Evolutionary conservation across 2,329 filamentous ascomycete genomes (phyloP).

Genomic region (Aspergillus fumigatiaffinis): DNA sequence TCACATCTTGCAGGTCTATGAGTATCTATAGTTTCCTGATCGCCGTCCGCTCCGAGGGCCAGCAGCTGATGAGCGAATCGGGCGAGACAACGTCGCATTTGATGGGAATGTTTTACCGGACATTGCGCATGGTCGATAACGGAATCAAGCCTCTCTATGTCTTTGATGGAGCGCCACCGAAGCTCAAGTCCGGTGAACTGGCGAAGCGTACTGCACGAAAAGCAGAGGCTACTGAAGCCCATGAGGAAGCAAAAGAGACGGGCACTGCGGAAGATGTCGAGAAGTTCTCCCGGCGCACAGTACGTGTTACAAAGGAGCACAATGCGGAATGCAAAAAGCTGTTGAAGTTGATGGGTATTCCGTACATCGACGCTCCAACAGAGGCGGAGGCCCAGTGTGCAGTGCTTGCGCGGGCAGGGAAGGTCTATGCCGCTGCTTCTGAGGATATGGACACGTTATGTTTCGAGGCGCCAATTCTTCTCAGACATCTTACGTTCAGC

Average conservation of each 20-base stretch:
- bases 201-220: constrained; percentile 96
- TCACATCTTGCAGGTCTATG: constrained; percentile 67
- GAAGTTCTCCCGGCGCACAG: constrained; percentile 91
- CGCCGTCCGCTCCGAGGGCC: constrained; percentile 91
- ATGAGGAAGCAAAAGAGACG: constrained; percentile 95
- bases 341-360: constrained; percentile 92
- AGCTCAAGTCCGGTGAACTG: constrained; percentile 94
- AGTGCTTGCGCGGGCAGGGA: constrained; percentile 79
- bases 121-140: constrained; percentile 95
- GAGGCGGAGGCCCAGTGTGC: constrained; percentile 98
- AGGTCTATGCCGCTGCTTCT: constrained; percentile 93
- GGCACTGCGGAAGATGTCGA: constrained; percentile 97
- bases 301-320: constrained; percentile 92
- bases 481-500: constrained; percentile 92
- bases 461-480: constrained; percentile 84
- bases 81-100: constrained; percentile 97
- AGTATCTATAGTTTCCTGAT: constrained; percentile 98
- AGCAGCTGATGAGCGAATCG: constrained; percentile 91
- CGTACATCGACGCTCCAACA: constrained; percentile 90
- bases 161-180: constrained; percentile 93
- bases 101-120: constrained; percentile 99
- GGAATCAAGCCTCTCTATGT: constrained; percentile 98
- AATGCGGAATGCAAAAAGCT: constrained; percentile 91
- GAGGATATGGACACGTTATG: constrained; percentile 99
- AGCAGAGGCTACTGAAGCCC: constrained; percentile 80